phyloP scores from a whole-genome alignment of 2,329 filamentous ascomycete species.

The Phaeosphaeriaceae sp. region DNA sequence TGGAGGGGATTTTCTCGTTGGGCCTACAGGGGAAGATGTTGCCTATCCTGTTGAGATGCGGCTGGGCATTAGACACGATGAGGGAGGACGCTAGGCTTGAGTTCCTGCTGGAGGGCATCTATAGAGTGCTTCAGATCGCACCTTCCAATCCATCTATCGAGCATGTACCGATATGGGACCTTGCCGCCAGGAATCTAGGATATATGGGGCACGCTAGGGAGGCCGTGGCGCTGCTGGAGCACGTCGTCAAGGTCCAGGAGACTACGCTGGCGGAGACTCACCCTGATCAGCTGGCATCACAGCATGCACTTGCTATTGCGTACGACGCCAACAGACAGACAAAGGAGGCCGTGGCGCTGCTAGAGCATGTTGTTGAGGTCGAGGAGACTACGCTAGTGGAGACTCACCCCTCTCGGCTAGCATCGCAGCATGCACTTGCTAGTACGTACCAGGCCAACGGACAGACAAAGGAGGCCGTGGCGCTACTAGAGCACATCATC shows the following conservation, averaged over 20 bases:
- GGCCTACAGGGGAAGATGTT: conserved; percentile 7
- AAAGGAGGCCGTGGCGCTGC: conserved; percentile 9
- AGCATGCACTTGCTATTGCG: conserved; percentile 13
- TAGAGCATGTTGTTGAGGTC: conserved; percentile 8
- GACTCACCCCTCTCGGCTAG: background rate
- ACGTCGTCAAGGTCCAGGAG: conserved; percentile 9
- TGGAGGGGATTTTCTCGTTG: conserved; percentile 2
- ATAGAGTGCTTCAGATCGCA: conserved; percentile 2
- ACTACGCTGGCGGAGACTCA: conserved; percentile 11
- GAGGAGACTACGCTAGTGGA: conserved; percentile 5
- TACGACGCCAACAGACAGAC: conserved; percentile 7
- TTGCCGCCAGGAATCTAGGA: conserved; percentile 5
- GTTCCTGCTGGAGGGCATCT: conserved; percentile 8
- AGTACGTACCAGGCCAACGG: conserved; percentile 4
- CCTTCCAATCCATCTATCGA: conserved; percentile 9
- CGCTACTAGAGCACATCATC: conserved; percentile 12
- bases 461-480: conserved; percentile 9
- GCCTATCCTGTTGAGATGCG: conserved; percentile 9
- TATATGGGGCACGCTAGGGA: conserved; percentile 8
- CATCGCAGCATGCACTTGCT: conserved; percentile 13
- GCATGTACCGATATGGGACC: conserved; percentile 9
- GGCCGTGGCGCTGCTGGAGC: conserved; percentile 12
- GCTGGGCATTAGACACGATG: conserved; percentile 12
- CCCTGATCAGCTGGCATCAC: conserved; percentile 12
- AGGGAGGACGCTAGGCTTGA: conserved; percentile 10